Conservation (phyloP, 2,329 filamentous ascomycete genomes). For the Clonostachys rosea region DNA sequence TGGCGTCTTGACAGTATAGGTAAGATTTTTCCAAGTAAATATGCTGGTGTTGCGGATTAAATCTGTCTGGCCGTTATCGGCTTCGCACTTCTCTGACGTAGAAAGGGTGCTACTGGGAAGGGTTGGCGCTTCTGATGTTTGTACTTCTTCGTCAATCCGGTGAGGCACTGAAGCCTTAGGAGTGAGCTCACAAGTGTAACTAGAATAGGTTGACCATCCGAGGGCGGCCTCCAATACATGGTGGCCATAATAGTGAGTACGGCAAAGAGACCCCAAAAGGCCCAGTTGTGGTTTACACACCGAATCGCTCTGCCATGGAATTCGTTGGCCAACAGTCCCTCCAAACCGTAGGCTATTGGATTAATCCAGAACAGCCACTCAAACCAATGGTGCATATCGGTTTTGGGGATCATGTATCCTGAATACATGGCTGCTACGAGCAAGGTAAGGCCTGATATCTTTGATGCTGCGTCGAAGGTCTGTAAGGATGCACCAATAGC, state of each 20-base stretch:
- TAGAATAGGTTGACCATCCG: no score
- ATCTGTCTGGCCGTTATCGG: no score
- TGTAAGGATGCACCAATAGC: constrained; percentile 67
- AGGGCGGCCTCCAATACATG: constrained; percentile 26
- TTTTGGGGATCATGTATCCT: constrained; percentile 45
- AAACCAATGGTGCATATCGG: constrained; percentile 66
- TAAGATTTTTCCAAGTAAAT: constrained; percentile 26
- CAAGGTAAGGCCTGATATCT: constrained; percentile 46
- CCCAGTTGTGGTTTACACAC: constrained; percentile 31
- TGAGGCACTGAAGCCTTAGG: constrained; percentile 10
- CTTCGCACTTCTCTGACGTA: no score
- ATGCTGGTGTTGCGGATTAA: background rate
- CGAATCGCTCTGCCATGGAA: constrained; percentile 52
- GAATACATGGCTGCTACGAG: constrained; percentile 57
- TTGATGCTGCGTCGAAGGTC: constrained; percentile 55
- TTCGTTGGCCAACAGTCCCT: constrained; percentile 52
- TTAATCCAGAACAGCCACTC: constrained; percentile 62
- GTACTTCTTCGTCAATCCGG: background rate
- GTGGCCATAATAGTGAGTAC: constrained; percentile 56
- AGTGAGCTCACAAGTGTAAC: no score
- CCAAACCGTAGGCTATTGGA: constrained; percentile 61
- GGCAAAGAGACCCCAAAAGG: constrained; percentile 49
- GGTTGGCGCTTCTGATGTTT: background rate
- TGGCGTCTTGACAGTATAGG: constrained; percentile 66
- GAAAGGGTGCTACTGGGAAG: no score